Evolutionary conservation across 192 early-diverging fungal species (phyloP).

Genomic region (Umbelopsis isabellina): DNA sequence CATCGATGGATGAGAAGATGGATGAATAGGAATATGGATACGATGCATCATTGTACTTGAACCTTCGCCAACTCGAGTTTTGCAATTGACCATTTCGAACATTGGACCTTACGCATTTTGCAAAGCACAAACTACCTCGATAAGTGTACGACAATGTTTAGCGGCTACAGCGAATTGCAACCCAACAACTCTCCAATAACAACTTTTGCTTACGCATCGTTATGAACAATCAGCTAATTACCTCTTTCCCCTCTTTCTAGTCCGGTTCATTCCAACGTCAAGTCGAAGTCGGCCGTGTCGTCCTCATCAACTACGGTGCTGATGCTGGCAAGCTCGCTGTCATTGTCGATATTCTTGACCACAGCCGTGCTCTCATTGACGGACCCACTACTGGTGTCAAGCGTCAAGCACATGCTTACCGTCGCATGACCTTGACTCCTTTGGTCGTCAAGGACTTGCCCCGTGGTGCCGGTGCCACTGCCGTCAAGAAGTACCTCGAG

Average conservation of each 20-base stretch:
- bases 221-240: neutral
- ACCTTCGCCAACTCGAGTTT: too few species aligned
- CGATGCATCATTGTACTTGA: neutral
- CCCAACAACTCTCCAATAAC: neutral
- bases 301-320: constrained; percentile 92
- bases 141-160: too few species aligned
- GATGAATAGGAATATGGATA: neutral
- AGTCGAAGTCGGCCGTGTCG: constrained; percentile 99
- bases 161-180: too few species aligned
- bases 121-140: too few species aligned
- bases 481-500: constrained; percentile 83
- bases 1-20: too few species aligned
- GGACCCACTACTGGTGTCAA: constrained; percentile 94
- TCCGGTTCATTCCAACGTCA: constrained; percentile 79
- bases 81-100: too few species aligned
- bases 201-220: constrained; percentile 1
- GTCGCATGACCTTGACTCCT: constrained; percentile 90
- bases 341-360: constrained; percentile 99
- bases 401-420: constrained; percentile 88
- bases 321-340: constrained; percentile 97
- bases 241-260: constrained; percentile 25
- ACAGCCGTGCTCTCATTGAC: constrained; percentile 97
- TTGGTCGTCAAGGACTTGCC: constrained; percentile 85
- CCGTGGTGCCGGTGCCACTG: constrained; percentile 74
- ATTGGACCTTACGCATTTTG: too few species aligned